Percentiles rank a stretch among this genome's conserved stretches.
phyloP scores from a whole-genome alignment of 129 eudicot species.

The Lactuca sativa region DNA sequence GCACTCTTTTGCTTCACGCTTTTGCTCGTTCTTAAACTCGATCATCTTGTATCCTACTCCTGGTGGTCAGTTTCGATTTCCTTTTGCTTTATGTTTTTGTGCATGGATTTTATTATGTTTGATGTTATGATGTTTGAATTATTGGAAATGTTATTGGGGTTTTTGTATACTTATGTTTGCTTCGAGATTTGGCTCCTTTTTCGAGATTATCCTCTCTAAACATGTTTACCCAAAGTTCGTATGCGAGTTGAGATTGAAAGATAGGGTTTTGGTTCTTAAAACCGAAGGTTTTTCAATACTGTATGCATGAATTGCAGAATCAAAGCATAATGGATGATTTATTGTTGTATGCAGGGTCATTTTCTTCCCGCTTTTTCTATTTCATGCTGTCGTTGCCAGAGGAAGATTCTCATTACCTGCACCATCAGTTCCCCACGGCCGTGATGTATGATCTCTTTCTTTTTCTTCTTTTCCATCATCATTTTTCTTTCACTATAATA shows the following conservation, averaged over 20 bases:
- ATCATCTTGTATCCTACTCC: conserved; percentile 36
- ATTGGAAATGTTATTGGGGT: background rate
- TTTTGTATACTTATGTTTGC: conserved; percentile 6
- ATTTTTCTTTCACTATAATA: background rate
- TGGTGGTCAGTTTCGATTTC: conserved; percentile 41
- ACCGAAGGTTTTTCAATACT: background rate
- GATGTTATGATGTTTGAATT: background rate
- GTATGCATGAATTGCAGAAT: background rate
- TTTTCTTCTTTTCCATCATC: conserved; percentile 1
- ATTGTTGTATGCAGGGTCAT: conserved; percentile 53
- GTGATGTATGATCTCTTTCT: conserved; percentile 56
- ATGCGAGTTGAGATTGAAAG: background rate
- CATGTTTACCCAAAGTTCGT: background rate
- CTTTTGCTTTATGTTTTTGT: background rate
- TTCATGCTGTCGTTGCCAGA: conserved; percentile 88
- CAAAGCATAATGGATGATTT: background rate
- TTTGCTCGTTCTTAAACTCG: conserved; percentile 50
- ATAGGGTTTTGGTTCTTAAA: conserved; percentile 5
- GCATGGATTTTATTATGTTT: conserved; percentile 6
- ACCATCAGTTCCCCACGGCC: conserved; percentile 96
- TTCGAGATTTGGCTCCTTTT: background rate
- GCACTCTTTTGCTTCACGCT: conserved; percentile 52
- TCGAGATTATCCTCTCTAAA: background rate
- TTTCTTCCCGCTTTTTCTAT: conserved; percentile 81
- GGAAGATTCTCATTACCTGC: conserved; percentile 97